These are phyloP conservation scores for Floccularia luteovirens DNA, from an alignment of 768 basidiomycete species.

Conservation along the genomic window DNA sequence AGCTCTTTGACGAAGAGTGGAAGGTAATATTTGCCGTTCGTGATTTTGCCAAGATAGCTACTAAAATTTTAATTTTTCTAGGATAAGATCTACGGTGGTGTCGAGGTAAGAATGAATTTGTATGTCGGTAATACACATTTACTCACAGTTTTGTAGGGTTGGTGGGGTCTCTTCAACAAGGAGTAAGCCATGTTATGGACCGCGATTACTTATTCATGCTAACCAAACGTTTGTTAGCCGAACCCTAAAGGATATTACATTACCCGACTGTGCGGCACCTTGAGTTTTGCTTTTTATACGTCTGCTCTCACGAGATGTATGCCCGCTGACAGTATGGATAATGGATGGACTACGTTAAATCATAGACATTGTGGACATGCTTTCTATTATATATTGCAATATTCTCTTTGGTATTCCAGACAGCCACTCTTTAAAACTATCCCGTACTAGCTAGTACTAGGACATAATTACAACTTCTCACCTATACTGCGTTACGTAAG, in stretches of 20 bases:
- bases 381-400: too few relatives aligned
- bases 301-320: slow-evolving; percentile 8
- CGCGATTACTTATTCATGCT: background rate
- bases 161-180: slow-evolving; percentile 40
- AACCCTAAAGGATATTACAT: slow-evolving; percentile 60
- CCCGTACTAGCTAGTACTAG: too few relatives aligned
- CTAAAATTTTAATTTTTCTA: slow-evolving; percentile 14
- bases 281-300: slow-evolving; percentile 10
- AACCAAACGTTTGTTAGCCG: slow-evolving; percentile 30
- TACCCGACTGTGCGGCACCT: slow-evolving; percentile 46
- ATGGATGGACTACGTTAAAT: too few relatives aligned
- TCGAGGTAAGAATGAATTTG: slow-evolving; percentile 31
- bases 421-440: too few relatives aligned
- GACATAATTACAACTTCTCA: too few relatives aligned
- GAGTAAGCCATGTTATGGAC: slow-evolving; percentile 23
- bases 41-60: background rate
- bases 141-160: slow-evolving; percentile 18
- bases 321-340: background rate
- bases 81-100: slow-evolving; percentile 66
- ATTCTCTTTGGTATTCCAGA: too few relatives aligned
- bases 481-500: too few relatives aligned
- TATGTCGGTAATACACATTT: background rate
- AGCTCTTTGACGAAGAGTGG: slow-evolving; percentile 80
- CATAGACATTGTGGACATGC: background rate
- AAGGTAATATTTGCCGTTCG: slow-evolving; percentile 39